Base-by-base conservation (phyloP, 1,139 yeast species). In the Zhuliangozyma blackwelliae region DNA sequence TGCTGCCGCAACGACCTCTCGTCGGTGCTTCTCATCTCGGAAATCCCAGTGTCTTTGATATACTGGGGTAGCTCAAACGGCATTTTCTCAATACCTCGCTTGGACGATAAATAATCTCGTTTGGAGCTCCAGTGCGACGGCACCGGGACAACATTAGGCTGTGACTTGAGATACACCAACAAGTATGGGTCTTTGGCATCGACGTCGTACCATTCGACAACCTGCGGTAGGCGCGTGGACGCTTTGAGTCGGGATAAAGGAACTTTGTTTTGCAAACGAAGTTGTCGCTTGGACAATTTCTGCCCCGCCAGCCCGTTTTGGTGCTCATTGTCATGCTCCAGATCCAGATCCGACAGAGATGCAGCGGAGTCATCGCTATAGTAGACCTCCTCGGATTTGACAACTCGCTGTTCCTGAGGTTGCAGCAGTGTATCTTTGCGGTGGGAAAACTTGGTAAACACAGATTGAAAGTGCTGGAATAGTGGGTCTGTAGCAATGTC, bases 101-200 rank as follows among this genome's bases (percentile, higher is more conserved):
- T 74, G 0, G 82, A 71, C 0, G 92, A 70, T n/a, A 92, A 63
- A 48, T 82, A 90, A 34, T 87, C 96, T 36, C 87, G 64, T 52
- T 88, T 88, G 10, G 74, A 63, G 39, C 77, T 78, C 98, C 98
- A 92, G 55, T 89, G 95, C 0, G 63, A 57, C 0, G 98, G 97
- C 0, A 90, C 89, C 1, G 80, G 87, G 0, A 90, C 81, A 2
- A 67, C 71, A 47, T 88, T 87, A 33, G 79, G 79, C 30, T 69
- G 65, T 0, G 83, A 65, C 52, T 90, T 92, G 39, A 92, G 59
- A 10, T 72, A 63, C 0, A 86, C 77, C 11, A 81, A 65, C 21
- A 89, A 56, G 35, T 66, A 63, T 1, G 98, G 96, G 51, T 88
- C 94, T 3, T 69, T 72, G 0, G 97, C 85, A 60, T 90, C 94